Base-by-base conservation (phyloP, 2,329 filamentous ascomycete genomes). In the Reticulascus tulasneorum region DNA sequence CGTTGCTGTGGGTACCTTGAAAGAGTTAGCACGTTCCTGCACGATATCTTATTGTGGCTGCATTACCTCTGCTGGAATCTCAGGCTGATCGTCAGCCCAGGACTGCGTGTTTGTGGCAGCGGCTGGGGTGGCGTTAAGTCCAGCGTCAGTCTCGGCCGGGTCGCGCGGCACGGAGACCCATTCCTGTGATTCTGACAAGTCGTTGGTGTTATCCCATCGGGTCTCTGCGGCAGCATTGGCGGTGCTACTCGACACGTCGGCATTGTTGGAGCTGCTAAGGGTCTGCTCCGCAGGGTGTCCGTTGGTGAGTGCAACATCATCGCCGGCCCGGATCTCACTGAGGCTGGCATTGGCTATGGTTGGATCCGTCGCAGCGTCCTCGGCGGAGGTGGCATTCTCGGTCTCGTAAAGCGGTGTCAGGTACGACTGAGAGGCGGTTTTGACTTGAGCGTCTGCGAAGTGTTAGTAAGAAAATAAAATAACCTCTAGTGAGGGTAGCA, bases 21-120 rank as follows among this genome's bases (percentile, higher is more conserved):
- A 4, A 20, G 15, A 33, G 28, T 42, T 23, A 42, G 40, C 16
- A 15, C 19, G 12, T 9, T n/a, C n/a, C n/a, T n/a, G n/a, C n/a
- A n/a, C n/a, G n/a, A n/a, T n/a, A n/a, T n/a, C n/a, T 6, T 5
- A n/a, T 12, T 9, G n/a, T n/a, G 11, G 21, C 20, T 12, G 21
- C 32, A 65, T 48, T 56, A 75, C 69, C 54, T 69, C 64, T 20
- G 59, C 47, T 23, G 58, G 58, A 37, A 58, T 60, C 41, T 80
- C 77, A 13, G 83, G 77, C 49, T 85, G 77, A 42, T 93, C 86
- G 52, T 94, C 88, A 18, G 86, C 86, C 86, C 86, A 94, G 51
- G 82, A 88, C 54, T 84, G 79, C 20, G 71, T 69, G 51, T 73
- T 71, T 36, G 64, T 55, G 24, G 66, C 60, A 8, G 67, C 65